Evolutionary conservation across 805 yeast genomes (phyloP).

Genomic region (Metschnikowia amazonensis): DNA sequence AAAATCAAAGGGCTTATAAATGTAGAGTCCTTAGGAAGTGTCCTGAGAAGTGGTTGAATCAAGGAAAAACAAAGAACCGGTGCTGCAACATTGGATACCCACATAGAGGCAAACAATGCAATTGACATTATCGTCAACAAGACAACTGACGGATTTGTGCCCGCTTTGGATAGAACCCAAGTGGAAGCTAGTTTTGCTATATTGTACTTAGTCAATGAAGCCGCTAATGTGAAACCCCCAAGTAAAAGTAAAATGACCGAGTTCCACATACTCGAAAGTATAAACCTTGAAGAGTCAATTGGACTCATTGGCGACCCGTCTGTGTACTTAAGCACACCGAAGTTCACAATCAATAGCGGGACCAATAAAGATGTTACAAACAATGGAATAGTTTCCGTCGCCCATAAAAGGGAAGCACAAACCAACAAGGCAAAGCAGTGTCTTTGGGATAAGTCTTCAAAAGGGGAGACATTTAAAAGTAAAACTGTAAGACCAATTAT

Average conservation of each 20-base stretch:
- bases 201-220: conserved; percentile 51
- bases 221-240: conserved; percentile 55
- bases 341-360: conserved; percentile 45
- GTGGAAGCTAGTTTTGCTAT: conserved; percentile 50
- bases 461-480: conserved; percentile 52
- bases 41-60: conserved; percentile 43
- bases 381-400: conserved; percentile 49
- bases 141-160: conserved; percentile 47
- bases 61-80: conserved; percentile 52
- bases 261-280: conserved; percentile 50
- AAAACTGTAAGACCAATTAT: conserved; percentile 52
- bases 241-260: conserved; percentile 48
- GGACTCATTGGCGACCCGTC: conserved; percentile 45
- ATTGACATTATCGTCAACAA: conserved; percentile 49
- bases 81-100: conserved; percentile 57
- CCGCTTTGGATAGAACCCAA: conserved; percentile 47
- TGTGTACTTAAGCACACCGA: conserved; percentile 47
- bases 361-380: conserved; percentile 47
- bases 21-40: conserved; percentile 39
- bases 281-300: conserved; percentile 40
- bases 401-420: conserved; percentile 51
- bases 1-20: conserved; percentile 41
- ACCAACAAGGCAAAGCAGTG: conserved; percentile 69
- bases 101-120: conserved; percentile 51
- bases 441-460: conserved; percentile 60